Percentiles rank a stretch among this genome's conserved stretches.
These are phyloP conservation scores for Acer saccharum DNA, from an alignment of 345 rosid species.

Conservation along the genomic window DNA sequence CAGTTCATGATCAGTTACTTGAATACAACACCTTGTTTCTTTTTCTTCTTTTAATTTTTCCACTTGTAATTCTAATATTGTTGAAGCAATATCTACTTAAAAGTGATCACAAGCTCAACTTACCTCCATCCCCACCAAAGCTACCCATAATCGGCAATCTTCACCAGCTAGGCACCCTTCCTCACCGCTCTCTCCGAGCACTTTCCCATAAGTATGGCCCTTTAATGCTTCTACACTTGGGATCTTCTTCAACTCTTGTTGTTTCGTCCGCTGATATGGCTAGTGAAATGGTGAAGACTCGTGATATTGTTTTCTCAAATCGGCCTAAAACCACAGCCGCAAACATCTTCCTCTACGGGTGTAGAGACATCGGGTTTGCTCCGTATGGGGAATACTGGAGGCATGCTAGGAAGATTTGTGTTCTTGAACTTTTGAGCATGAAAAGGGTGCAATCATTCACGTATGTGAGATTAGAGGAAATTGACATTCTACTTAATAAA, in stretches of 20 bases:
- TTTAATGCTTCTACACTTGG: constrained; percentile 19
- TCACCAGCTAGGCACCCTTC: constrained; percentile 22
- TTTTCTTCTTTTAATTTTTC: too few species aligned
- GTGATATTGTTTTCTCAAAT: constrained; percentile 10
- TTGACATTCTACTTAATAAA: constrained; percentile 10
- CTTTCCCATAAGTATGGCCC: constrained; percentile 26
- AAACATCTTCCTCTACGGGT: neutral
- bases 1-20: too few species aligned
- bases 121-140: constrained; percentile 30
- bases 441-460: constrained; percentile 27
- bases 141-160: constrained; percentile 33
- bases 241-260: constrained; percentile 21
- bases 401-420: constrained; percentile 19
- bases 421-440: constrained; percentile 23
- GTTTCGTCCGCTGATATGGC: constrained; percentile 28
- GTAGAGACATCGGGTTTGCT: constrained; percentile 16
- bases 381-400: constrained; percentile 34
- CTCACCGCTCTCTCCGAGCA: constrained; percentile 15
- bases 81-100: too few species aligned
- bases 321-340: constrained; percentile 11
- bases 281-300: neutral
- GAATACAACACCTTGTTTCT: too few species aligned
- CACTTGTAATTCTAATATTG: too few species aligned
- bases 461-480: constrained; percentile 30
- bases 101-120: neutral